These are phyloP conservation scores for Mortierella sp. DNA, from an alignment of 371 early-diverging fungal genomes.

Conservation along the genomic window DNA sequence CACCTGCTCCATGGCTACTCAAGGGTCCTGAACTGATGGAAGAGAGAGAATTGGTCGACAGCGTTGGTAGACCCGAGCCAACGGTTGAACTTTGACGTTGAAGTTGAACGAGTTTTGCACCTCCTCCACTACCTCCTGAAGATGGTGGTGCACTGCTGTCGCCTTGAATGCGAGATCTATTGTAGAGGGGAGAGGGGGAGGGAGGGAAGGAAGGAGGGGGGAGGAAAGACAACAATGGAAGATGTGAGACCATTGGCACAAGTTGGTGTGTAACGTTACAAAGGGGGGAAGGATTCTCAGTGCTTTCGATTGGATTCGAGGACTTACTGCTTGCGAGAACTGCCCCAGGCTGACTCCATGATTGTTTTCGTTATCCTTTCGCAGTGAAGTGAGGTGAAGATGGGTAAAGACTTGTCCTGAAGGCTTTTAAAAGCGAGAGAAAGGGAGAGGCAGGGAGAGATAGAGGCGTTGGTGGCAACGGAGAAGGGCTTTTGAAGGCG, in stretches of 20 bases:
- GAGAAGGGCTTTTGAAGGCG: too few species aligned
- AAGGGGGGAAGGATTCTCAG: not conserved
- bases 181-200: not conserved
- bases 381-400: not conserved
- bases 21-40: slow-evolving; percentile 20
- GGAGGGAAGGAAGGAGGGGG: not conserved
- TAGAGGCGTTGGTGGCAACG: too few species aligned
- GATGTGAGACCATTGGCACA: not conserved
- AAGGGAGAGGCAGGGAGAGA: too few species aligned
- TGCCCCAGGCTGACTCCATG: slow-evolving; percentile 48
- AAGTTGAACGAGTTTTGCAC: slow-evolving; percentile 45
- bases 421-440: not conserved
- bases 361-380: not conserved
- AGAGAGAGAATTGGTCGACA: slow-evolving; percentile 17
- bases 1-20: slow-evolving; percentile 27
- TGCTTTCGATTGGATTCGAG: too few species aligned
- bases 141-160: slow-evolving; percentile 18
- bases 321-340: slow-evolving; percentile 43
- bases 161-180: slow-evolving; percentile 28
- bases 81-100: slow-evolving; percentile 40
- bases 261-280: not conserved
- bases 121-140: slow-evolving; percentile 1
- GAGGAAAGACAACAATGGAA: not conserved
- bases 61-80: slow-evolving; percentile 11
- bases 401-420: not conserved